phyloP scores from a whole-genome alignment of 441 rosid species.

The Aquilaria agallochum region DNA sequence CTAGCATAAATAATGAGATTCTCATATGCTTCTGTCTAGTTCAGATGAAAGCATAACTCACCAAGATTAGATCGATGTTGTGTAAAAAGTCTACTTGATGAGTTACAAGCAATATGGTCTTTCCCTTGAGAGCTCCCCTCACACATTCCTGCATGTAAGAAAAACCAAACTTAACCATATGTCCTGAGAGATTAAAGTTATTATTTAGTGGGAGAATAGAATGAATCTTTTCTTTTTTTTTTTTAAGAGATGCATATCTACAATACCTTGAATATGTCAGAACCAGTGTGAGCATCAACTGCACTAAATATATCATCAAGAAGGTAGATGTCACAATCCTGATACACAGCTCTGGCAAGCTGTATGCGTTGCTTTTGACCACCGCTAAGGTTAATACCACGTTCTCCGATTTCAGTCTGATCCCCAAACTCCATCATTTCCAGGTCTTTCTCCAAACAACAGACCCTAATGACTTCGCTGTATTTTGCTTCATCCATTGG shows the following conservation, averaged over 20 bases:
- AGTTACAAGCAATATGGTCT: slow-evolving; percentile 84
- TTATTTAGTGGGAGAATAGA: background rate
- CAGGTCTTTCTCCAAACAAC: slow-evolving; percentile 81
- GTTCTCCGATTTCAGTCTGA: slow-evolving; percentile 95
- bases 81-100: slow-evolving; percentile 96
- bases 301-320: slow-evolving; percentile 97
- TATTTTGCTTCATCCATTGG: slow-evolving; percentile 63
- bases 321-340: slow-evolving; percentile 82
- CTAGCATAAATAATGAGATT: background rate
- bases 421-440: slow-evolving; percentile 95
- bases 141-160: slow-evolving; percentile 61
- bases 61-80: slow-evolving; percentile 81
- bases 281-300: slow-evolving; percentile 96
- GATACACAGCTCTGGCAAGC: slow-evolving; percentile 93
- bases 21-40: background rate
- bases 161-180: slow-evolving; percentile 10
- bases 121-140: slow-evolving; percentile 74
- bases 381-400: slow-evolving; percentile 93
- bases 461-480: slow-evolving; percentile 60
- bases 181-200: slow-evolving; percentile 3
- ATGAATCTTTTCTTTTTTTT: slow-evolving; percentile 1
- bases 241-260: background rate
- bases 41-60: slow-evolving; percentile 16
- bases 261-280: slow-evolving; percentile 82
- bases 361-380: slow-evolving; percentile 97